These are phyloP conservation scores for Kodamaea nitidulidarum DNA, from an alignment of 805 yeast species.

Conservation along the genomic window DNA sequence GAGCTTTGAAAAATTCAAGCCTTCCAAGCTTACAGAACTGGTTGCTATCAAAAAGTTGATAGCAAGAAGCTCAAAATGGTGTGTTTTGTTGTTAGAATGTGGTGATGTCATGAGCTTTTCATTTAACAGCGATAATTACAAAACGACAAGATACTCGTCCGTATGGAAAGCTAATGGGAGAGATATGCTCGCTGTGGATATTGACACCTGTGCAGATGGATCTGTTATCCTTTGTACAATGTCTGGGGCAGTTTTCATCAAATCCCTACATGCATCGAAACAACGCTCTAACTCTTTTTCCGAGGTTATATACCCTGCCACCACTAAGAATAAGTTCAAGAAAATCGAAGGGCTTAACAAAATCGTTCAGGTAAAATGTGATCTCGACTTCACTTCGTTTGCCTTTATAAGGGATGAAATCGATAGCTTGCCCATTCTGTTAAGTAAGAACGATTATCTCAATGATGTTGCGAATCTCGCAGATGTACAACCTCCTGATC, in stretches of 20 bases:
- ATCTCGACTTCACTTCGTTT: conserved; percentile 60
- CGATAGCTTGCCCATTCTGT: conserved; percentile 52
- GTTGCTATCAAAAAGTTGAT: conserved; percentile 29
- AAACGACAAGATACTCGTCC: conserved; percentile 41
- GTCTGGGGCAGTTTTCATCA: conserved; percentile 64
- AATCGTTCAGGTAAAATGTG: conserved; percentile 62
- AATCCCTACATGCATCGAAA: conserved; percentile 15
- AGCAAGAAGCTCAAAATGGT: conserved; percentile 36
- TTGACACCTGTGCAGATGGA: conserved; percentile 67
- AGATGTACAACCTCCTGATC: conserved; percentile 30
- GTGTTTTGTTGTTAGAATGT: conserved; percentile 51
- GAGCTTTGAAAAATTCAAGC: conserved; percentile 53
- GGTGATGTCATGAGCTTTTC: conserved; percentile 53
- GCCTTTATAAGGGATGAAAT: conserved; percentile 63
- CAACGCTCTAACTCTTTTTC: conserved; percentile 31
- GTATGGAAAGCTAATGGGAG: conserved; percentile 63
- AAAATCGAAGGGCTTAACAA: conserved; percentile 52
- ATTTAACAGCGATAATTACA: conserved; percentile 22
- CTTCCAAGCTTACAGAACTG: conserved; percentile 45
- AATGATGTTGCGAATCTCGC: conserved; percentile 54
- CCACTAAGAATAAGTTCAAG: conserved; percentile 44
- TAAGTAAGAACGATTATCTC: conserved; percentile 44
- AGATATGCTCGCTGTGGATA: conserved; percentile 58
- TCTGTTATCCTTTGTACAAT: conserved; percentile 62
- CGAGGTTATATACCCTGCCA: conserved; percentile 29